Base-by-base conservation (phyloP, 495 filamentous ascomycete species). In the Cryomyces minteri region DNA sequence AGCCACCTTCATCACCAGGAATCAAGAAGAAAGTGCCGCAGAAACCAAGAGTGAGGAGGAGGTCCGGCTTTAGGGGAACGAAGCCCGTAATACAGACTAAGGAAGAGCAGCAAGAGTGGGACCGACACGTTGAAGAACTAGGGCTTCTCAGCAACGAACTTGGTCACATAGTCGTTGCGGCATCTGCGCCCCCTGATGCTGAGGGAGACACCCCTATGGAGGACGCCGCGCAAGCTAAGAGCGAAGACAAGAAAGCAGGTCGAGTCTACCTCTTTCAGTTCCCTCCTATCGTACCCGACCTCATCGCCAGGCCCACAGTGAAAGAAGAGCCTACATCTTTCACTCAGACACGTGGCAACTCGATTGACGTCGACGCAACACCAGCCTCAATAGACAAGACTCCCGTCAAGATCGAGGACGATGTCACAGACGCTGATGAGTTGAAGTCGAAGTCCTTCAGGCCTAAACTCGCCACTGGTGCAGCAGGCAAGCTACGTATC, bases 241-340 rank as follows among this genome's bases (percentile, higher is more conserved):
- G 28, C 18, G 48, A 60, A 33, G 57, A 52, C 49, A 50, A 51
- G 14, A 61, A 61, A 25, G 70, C 69, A 31, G 70, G 70, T 28
- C 67, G 69, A 40, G 58, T 77, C 47, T 79, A 76, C 45, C 64
- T 80, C 41, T 79, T 82, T 59, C 77, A 80, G 57, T 66, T 82
- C 46, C 77, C 77, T 14, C 70, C 72, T 9, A 63, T 74, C 11
- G 59, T 79, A 0, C 76, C 77, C 12, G 67, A 70, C 4, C 61
- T 80, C 10, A 46, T 41, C 4, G 41, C 52, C 41, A 45, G 30
- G 37, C 41, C 48, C 41, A 36, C 62, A 25, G 60, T 67, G 25
- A 67, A 66, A 25, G 48, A 62, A n/a, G 59, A 60, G 28, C 44
- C 50, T 5, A 29, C 6, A 28, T 43, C 45, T 5, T 12, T 10